These are phyloP conservation scores for Leccinum subgranulosum DNA, from an alignment of 768 basidiomycete genomes.

Conservation along the genomic window DNA sequence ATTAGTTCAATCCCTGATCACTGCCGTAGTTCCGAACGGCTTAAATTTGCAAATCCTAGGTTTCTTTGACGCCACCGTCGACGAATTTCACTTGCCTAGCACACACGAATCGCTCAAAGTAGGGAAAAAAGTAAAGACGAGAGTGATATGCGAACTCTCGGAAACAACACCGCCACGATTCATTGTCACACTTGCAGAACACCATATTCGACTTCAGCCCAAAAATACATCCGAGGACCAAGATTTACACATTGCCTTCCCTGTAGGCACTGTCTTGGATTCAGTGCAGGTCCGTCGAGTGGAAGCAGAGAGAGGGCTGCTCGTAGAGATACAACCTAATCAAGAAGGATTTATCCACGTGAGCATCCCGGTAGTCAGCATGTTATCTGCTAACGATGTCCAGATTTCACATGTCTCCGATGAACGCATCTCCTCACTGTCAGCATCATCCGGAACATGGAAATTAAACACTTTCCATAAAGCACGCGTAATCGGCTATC, in stretches of 20 bases:
- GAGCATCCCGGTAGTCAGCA: constrained; percentile 28
- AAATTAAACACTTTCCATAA: constrained; percentile 74
- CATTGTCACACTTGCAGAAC: constrained; percentile 71
- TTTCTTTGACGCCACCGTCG: constrained; percentile 88
- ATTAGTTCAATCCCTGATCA: constrained; percentile 80
- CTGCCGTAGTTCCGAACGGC: constrained; percentile 67
- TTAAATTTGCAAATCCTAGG: constrained; percentile 87
- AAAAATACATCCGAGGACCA: constrained; percentile 33
- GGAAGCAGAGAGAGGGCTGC: constrained; percentile 79
- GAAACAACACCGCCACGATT: constrained; percentile 73
- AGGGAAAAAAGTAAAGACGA: constrained; percentile 76
- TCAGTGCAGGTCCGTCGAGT: constrained; percentile 69
- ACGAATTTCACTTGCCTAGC: constrained; percentile 67
- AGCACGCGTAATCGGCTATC: constrained; percentile 85
- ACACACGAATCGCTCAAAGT: constrained; percentile 49
- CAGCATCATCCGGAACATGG: constrained; percentile 71
- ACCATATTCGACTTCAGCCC: constrained; percentile 57
- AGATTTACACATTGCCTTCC: constrained; percentile 54
- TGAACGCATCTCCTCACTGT: constrained; percentile 80
- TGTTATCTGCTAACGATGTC: neutral
- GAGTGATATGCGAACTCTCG: constrained; percentile 80
- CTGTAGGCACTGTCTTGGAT: constrained; percentile 72
- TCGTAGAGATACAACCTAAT: constrained; percentile 60
- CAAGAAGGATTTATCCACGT: constrained; percentile 88
- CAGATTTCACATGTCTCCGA: constrained; percentile 95